Percentiles rank a stretch among this genome's conserved stretches.
Evolutionary conservation across 495 filamentous ascomycete genomes (phyloP).

Genomic region (Arthonia radiata): DNA sequence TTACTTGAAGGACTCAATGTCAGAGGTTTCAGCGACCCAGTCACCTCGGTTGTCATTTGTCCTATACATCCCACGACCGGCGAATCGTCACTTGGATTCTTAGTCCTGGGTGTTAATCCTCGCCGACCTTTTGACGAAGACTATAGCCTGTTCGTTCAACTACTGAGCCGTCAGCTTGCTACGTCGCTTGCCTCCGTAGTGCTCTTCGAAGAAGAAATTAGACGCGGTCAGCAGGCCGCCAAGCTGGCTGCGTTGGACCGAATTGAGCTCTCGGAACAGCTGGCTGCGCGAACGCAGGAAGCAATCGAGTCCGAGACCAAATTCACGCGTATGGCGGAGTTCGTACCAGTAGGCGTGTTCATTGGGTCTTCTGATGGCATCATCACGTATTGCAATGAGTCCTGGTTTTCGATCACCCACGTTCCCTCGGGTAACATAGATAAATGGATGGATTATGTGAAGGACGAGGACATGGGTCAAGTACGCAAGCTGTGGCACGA

Average conservation of each 20-base stretch:
- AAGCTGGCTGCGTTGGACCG: slow-evolving; percentile 37
- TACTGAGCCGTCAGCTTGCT: slow-evolving; percentile 42
- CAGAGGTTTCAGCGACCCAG: slow-evolving; percentile 38
- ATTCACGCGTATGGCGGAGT: slow-evolving; percentile 51
- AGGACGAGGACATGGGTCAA: slow-evolving; percentile 28
- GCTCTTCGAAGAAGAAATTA: slow-evolving; percentile 49
- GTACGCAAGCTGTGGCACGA: slow-evolving; percentile 29
- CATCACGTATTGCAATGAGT: slow-evolving; percentile 48
- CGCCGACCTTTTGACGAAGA: slow-evolving; percentile 43
- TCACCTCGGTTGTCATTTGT: slow-evolving; percentile 39
- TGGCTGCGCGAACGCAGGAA: slow-evolving; percentile 39
- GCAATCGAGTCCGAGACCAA: slow-evolving; percentile 44
- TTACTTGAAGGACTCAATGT: slow-evolving; percentile 34
- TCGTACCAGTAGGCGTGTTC: slow-evolving; percentile 47
- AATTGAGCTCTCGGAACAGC: slow-evolving; percentile 38
- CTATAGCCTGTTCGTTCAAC: slow-evolving; percentile 40
- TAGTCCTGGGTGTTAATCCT: slow-evolving; percentile 45
- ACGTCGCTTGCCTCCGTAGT: slow-evolving; percentile 50
- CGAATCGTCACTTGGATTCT: slow-evolving; percentile 36
- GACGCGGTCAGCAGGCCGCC: slow-evolving; percentile 37
- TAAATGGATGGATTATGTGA: slow-evolving; percentile 41
- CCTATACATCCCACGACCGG: slow-evolving; percentile 44
- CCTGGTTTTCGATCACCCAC: slow-evolving; percentile 41
- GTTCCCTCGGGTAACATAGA: slow-evolving; percentile 25
- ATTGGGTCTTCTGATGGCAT: slow-evolving; percentile 35